Conservation (phyloP, 148 eudicot species). For the Cornus florida region DNA sequence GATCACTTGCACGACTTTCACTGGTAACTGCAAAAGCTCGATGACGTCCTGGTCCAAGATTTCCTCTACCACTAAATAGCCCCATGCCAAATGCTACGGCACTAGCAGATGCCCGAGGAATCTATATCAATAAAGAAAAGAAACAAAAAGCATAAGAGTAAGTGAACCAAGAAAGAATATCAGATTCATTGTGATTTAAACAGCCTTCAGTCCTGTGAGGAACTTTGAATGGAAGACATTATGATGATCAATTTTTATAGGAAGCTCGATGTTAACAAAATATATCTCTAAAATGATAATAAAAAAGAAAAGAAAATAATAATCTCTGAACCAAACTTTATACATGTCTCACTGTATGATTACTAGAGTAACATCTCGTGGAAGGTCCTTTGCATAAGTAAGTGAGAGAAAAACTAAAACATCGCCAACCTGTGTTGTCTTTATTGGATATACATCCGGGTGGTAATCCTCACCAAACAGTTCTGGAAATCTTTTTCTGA, state of each 20-base stretch:
- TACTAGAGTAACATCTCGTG: neutral
- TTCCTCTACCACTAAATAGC: slow-evolving; percentile 79
- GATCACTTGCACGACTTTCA: slow-evolving; percentile 97
- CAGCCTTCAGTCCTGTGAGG: neutral
- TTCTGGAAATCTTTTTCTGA: slow-evolving; percentile 61
- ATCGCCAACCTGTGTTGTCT: slow-evolving; percentile 80
- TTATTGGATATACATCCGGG: slow-evolving; percentile 81
- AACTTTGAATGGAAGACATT: neutral
- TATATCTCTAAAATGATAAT: neutral
- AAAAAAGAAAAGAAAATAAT: too few species aligned
- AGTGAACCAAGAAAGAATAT: neutral
- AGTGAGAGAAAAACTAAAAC: neutral
- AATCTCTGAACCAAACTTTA: neutral
- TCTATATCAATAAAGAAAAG: slow-evolving; percentile 31
- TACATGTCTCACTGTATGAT: neutral
- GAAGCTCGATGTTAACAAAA: neutral
- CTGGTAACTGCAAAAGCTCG: slow-evolving; percentile 94
- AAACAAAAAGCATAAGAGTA: neutral
- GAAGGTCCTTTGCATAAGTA: neutral
- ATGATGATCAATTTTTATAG: neutral
- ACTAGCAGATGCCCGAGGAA: slow-evolving; percentile 97
- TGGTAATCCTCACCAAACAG: slow-evolving; percentile 71
- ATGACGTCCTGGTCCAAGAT: slow-evolving; percentile 72
- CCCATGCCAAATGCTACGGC: slow-evolving; percentile 99
- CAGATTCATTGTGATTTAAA: neutral